Percentiles rank a stretch among this genome's conserved stretches.
Conservation (phyloP, 371 early-diverging fungal species). For the Apophysomyces sp. region DNA sequence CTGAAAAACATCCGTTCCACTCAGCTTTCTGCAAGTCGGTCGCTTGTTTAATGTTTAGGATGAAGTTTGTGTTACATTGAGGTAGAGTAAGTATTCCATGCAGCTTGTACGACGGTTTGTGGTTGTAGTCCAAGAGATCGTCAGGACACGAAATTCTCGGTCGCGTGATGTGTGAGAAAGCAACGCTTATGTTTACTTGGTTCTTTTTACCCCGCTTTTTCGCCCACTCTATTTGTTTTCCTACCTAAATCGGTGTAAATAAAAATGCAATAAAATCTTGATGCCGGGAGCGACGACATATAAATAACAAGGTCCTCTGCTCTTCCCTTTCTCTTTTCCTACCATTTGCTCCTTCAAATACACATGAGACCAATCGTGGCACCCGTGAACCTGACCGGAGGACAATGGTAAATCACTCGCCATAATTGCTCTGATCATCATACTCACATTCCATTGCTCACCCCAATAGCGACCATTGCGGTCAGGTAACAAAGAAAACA, state of each 20-base stretch:
- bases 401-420: conserved; percentile 9
- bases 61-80: background rate
- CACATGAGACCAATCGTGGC: conserved; percentile 1
- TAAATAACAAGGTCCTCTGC: background rate
- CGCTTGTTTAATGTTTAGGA: too few species aligned
- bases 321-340: background rate
- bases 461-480: conserved; percentile 2
- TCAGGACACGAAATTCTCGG: background rate
- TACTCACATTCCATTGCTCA: background rate
- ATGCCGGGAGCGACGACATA: background rate
- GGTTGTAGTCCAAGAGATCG: background rate
- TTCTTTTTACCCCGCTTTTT: background rate
- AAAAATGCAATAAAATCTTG: background rate
- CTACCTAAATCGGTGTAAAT: background rate
- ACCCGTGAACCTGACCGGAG: conserved; percentile 11
- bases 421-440: background rate
- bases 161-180: background rate
- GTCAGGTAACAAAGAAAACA: conserved; percentile 2
- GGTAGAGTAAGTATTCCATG: background rate
- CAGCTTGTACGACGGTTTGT: background rate
- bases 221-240: background rate
- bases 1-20: background rate
- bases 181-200: background rate
- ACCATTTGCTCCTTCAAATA: background rate
- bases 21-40: too few species aligned